Base-by-base conservation (phyloP, 2,329 filamentous ascomycete genomes). In the Scopulariopsis brevicaulis region DNA sequence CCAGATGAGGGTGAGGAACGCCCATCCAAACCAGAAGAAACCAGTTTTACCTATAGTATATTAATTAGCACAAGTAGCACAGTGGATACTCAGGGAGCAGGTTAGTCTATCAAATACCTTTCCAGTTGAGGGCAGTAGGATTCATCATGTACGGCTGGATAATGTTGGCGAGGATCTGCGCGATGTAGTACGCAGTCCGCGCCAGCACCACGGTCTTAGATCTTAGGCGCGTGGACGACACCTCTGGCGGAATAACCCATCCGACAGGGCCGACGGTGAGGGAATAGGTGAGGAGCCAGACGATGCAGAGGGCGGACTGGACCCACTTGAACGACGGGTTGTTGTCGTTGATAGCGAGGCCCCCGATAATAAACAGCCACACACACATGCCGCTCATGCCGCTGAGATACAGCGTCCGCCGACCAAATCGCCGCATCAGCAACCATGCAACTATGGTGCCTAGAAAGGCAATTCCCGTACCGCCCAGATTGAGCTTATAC, bases 131-230 rank as follows among this genome's bases (percentile, higher is more conserved):
- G 32, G 66, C 64, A 0, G 65, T 67, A 0, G 73, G 71, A 60
- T 74, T 74, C 63, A 75, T 68, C 55, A 62, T 69, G 58, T 62
- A 72, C 57, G 70, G 69, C 66, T 60, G 67, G 55, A 60, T 37
- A 10, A 64, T 56, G 50, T 65, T 66, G 35, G 61, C 62, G 15
- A 65, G 43, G 8, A 70, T 62, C 37, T 60, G 53, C 18, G n/a
- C n/a, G 25, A 73, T 78, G 70, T 70, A 81, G 78, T 88, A 89
- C 51, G 90, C 74, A 64, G 89, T 89, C 58, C 91, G 86, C 1
- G 88, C 90, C 1, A 96, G 80, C 1, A 94, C 91, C 24, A 96
- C 87, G 0, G 92, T 96, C 76, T 96, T 96, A 75, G 95, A 92
- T 67, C 92, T 87, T 37, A 96, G 78, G 1, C 91, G 82, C 14